Evolutionary conservation across 2,329 filamentous ascomycete species (phyloP).

Genomic region (Colletotrichum somersetense): DNA sequence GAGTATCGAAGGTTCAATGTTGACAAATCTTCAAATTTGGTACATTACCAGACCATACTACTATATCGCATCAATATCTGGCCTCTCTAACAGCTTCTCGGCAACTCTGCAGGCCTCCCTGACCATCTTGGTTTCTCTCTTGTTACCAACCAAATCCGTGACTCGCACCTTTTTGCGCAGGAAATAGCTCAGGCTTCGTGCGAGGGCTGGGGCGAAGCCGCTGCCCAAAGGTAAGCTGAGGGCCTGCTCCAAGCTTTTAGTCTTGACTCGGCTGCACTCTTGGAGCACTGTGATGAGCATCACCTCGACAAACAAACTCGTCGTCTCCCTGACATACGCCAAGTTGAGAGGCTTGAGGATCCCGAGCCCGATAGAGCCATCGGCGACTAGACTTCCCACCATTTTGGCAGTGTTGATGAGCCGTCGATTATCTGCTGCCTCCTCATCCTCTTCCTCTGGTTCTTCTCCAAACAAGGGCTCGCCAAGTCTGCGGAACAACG

Average conservation of each 20-base stretch:
- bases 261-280: constrained; percentile 60
- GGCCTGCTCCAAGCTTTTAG: constrained; percentile 48
- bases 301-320: constrained; percentile 82
- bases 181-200: constrained; percentile 83
- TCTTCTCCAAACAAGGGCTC: constrained; percentile 79
- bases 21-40: too few species aligned
- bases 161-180: constrained; percentile 80
- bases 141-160: constrained; percentile 66
- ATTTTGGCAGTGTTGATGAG: constrained; percentile 67
- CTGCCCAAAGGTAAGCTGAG: constrained; percentile 30
- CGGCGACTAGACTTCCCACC: constrained; percentile 64
- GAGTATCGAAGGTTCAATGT: background rate
- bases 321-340: constrained; percentile 80
- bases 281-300: constrained; percentile 82
- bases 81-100: constrained; percentile 52
- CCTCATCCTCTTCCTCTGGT: constrained; percentile 66
- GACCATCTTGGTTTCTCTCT: constrained; percentile 61
- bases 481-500: constrained; percentile 86
- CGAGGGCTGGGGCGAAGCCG: constrained; percentile 69
- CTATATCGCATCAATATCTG: constrained; percentile 19
- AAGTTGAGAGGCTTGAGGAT: constrained; percentile 81
- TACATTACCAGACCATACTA: background rate
- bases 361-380: constrained; percentile 59
- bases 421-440: constrained; percentile 62
- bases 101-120: constrained; percentile 61